Base-by-base conservation (phyloP, 495 filamentous ascomycete genomes). In the Trichoderma asperelloides region DNA sequence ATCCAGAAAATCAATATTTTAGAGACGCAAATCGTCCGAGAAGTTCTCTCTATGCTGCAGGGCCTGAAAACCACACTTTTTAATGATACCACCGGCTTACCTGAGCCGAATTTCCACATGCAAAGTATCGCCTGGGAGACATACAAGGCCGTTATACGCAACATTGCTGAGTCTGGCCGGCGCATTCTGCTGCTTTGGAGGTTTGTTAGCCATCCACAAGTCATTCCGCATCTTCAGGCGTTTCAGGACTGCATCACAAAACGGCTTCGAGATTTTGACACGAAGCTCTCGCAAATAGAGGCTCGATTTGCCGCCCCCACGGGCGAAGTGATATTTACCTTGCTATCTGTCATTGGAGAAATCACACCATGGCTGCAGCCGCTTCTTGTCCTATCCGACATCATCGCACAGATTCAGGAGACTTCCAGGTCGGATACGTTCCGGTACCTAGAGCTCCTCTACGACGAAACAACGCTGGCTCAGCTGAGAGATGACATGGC, bases 1-100 rank as follows among this genome's bases (percentile, higher is more conserved):
- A 62, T 78, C 65, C 68, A 80, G 70, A 78, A 85, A 71, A 74
- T 76, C 5, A 64, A 78, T 3, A 76, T 96, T 41, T 87, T 90
- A 0, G 92, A 95, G 71, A 77, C 90, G 2, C 89, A 94, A 66
- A 74, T 87, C 5, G 79, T 93, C 40, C 87, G 93, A 51, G 93
- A 98, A 70, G 81, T 86, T 1, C 78, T 96, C 0, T 93, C 90
- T 69, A 94, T 96, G 92, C 84, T 98, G 0, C 82, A 85, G 40
- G 93, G 92, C 0, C 78, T 96, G 23, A 85, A 88, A 43, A 96
- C 91, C 0, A 88, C 85, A 23, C 74, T 96, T 7, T 96, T 90
- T 41, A 60, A 60, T 25, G 80, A 85, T 40, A 70, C 78, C 18
- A 73, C 75, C 41, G 72, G 69, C 60, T 67, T 73, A 15, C 73